Evolutionary conservation across 148 eudicot genomes (phyloP).

Genomic region (Chenopodium quinoa): DNA sequence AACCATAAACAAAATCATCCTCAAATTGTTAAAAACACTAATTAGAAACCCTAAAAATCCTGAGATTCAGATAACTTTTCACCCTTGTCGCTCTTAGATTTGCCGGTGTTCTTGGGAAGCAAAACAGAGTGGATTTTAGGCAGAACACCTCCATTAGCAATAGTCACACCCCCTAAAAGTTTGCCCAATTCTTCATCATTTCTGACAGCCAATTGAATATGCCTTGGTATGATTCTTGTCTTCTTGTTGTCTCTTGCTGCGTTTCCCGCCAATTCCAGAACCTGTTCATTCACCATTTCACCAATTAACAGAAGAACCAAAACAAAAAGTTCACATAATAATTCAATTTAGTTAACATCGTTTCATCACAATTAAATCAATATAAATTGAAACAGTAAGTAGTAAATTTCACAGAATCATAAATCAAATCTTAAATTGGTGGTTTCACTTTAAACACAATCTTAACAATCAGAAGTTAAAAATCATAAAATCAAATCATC

Average conservation of each 20-base stretch:
- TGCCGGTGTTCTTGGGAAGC: conserved; percentile 17
- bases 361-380: too few species aligned
- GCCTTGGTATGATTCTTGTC: conserved; percentile 43
- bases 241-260: conserved; percentile 55
- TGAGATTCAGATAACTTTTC: conserved; percentile 18
- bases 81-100: neutral
- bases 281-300: conserved; percentile 15
- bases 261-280: conserved; percentile 45
- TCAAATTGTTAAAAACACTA: neutral
- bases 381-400: neutral
- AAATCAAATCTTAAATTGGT: too few species aligned
- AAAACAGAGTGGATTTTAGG: conserved; percentile 39
- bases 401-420: too few species aligned
- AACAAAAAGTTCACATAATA: too few species aligned
- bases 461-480: too few species aligned
- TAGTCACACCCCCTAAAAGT: conserved; percentile 44
- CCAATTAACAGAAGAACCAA: neutral
- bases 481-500: too few species aligned
- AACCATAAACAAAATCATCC: neutral
- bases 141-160: conserved; percentile 44
- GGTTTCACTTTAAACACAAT: too few species aligned
- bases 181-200: conserved; percentile 49
- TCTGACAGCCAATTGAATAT: conserved; percentile 44
- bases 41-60: conserved; percentile 18
- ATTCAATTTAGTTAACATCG: too few species aligned